Conservation (phyloP, 108 stramenopile species). For the Skeletonema marinoi region DNA sequence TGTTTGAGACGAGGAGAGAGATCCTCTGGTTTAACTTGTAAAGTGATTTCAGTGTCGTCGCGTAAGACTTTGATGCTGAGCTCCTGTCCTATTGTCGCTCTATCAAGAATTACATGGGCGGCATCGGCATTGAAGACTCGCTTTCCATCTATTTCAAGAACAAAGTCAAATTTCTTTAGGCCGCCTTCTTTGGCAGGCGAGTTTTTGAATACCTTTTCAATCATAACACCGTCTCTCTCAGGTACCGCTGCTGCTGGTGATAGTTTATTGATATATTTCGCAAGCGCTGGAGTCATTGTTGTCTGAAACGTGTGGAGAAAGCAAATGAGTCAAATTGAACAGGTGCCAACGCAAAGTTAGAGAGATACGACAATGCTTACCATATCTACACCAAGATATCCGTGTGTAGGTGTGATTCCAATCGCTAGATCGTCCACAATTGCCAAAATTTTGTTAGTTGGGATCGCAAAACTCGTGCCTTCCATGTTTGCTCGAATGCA, state of each 20-base stretch:
- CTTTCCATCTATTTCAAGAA: conserved; percentile 68
- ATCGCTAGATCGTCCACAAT: conserved; percentile 72
- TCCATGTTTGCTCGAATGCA: conserved; percentile 91
- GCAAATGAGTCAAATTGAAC: background rate
- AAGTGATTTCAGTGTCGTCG: conserved; percentile 40
- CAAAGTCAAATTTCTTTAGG: conserved; percentile 73
- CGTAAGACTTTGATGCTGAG: conserved; percentile 62
- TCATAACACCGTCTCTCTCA: conserved; percentile 78
- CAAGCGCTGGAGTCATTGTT: conserved; percentile 72
- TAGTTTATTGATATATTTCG: conserved; percentile 55
- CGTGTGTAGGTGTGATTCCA: conserved; percentile 78
- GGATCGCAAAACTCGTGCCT: conserved; percentile 90
- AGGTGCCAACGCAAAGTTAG: background rate
- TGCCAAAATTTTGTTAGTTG: conserved; percentile 79
- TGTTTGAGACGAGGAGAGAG: conserved; percentile 68
- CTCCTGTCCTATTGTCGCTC: conserved; percentile 62
- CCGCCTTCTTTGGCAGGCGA: conserved; percentile 78
- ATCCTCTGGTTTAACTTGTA: conserved; percentile 77
- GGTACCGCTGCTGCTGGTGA: conserved; percentile 48
- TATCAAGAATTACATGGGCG: conserved; percentile 77
- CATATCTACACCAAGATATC: conserved; percentile 76
- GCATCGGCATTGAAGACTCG: conserved; percentile 69
- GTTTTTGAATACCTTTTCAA: conserved; percentile 75
- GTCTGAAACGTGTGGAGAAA: conserved; percentile 31
- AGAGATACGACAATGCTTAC: conserved; percentile 6